Base-by-base conservation (phyloP, 192 early-diverging fungal genomes). In the Coemansia sp. region DNA sequence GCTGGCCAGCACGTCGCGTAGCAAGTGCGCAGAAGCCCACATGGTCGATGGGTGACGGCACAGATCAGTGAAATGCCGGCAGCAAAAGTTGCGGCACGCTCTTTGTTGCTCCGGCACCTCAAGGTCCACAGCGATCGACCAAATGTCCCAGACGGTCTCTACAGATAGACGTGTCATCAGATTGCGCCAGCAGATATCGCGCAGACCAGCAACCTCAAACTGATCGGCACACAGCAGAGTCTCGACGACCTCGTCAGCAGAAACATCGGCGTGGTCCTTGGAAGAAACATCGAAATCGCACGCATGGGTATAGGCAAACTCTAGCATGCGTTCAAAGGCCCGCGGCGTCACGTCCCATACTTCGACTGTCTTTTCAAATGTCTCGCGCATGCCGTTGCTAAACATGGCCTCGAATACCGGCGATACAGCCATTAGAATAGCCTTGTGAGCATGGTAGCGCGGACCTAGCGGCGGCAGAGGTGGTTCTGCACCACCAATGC, bases 381-480 rank as follows among this genome's bases (percentile, higher is more conserved):
- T 86, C 66, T 88, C 87, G 32, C 79, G 78, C 87, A 88, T 88
- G 18, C 87, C 87, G 63, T 85, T 88, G 55, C 81, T 85, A 59
- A 88, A 88, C 67, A 88, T 73, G 22, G 81, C 82, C 48, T 85
- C 83, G 43, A 88, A 88, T 34, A 82, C 81, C 1, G 83, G 75
- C 33, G 87, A 88, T 2, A 81, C 65, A 0, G 80, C 71, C 53
- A 84, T 81, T 51, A 88, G 60, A 8, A 88, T 81, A 5, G 81
- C 77, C 60, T 82, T 80, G 52, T 88, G 87, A 12, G 82, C 85
- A 51, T 76, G 75, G 62, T 85, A 81, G 43, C 81, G 70, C 18
- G 73, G 76, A 8, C 81, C 76, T 0, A 43, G 34, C 7, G 65
- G 56, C 35, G 51, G 63, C 2, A 36, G 41, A 5, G 39, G 48